Base-by-base conservation (phyloP, 2,329 filamentous ascomycete species). In the Tolypocladium capitatum region DNA sequence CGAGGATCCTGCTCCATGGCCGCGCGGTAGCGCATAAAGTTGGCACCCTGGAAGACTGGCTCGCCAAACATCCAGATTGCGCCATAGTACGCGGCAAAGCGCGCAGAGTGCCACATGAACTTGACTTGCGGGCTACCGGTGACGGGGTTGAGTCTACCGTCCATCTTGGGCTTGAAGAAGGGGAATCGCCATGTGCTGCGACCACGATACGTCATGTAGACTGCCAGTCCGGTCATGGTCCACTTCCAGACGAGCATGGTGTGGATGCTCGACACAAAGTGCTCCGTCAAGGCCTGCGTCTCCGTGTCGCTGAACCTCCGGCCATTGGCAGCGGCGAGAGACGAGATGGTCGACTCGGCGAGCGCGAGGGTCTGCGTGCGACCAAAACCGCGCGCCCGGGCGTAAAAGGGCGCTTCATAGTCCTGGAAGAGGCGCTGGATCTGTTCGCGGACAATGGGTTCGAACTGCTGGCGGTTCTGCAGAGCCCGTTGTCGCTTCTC, bases 131-230 rank as follows among this genome's bases (percentile, higher is more conserved):
- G 42, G 4, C 63, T 64, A 3, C 51, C 56, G 2, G 63, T 36
- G n/a, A 62, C 30, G 9, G 65, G 63, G 46, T 64, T 55, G 34
- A 65, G 63, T 28, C 43, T 54, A 20, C 48, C 44, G 34, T 38
- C 43, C 40, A 57, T 53, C 41, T 63, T 61, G 2, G 68, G 67
- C 34, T 55, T 60, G 55, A 61, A 67, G 36, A 72, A 60, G 16
- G 69, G 68, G 52, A 73, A 72, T 6, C 59, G 61, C 53, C 64
- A 69, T 4, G 56, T 63, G 20, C 52, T 52, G 36, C 63, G 60
- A 5, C 59, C 58, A 10, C 53, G 49, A 32, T 56, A 62, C 1
- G 65, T 49, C 45, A 63, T 30, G 41, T 49, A 53, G 3, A 46
- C 48, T 6, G 64, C 58, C 1, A 60, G 14, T 18, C 49, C 55